phyloP scores from a whole-genome alignment of 2,329 filamentous ascomycete genomes.

The Cladosporium sp. region DNA sequence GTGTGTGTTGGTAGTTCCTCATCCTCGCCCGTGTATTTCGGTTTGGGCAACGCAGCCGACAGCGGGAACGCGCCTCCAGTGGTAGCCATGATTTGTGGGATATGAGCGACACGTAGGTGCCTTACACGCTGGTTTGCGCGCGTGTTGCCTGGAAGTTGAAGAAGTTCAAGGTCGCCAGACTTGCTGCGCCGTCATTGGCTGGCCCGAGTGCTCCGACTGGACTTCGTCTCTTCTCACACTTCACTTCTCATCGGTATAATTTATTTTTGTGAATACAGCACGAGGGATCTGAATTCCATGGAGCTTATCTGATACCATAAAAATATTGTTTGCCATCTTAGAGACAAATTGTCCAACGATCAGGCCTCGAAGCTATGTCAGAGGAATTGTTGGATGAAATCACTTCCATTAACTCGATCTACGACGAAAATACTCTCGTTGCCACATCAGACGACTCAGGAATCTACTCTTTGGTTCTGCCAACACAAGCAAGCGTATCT shows the following conservation, averaged over 20 bases:
- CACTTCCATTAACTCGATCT: conserved; percentile 80
- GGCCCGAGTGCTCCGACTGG: background rate
- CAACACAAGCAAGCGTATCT: conserved; percentile 54
- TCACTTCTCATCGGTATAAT: background rate
- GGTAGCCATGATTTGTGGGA: background rate
- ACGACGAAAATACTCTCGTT: conserved; percentile 61
- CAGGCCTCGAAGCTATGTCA: conserved; percentile 22
- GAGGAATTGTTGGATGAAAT: conserved; percentile 64
- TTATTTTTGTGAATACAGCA: background rate
- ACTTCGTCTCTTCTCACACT: background rate
- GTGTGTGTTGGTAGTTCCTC: conserved; percentile 71
- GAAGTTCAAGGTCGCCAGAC: conserved; percentile 1
- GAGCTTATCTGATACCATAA: background rate
- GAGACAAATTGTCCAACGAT: background rate
- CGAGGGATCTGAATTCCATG: background rate
- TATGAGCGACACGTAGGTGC: background rate
- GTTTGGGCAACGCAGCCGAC: conserved; percentile 76
- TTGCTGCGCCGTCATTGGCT: background rate
- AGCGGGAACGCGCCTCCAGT: conserved; percentile 49
- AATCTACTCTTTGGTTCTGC: conserved; percentile 63
- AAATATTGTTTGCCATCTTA: background rate
- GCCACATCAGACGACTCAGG: conserved; percentile 14
- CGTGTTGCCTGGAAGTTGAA: background rate
- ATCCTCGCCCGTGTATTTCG: conserved; percentile 85
- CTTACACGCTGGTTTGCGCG: background rate